These are phyloP conservation scores for Sporobolus alterniflorus DNA, from an alignment of 202 grass and related monocot species.

Conservation along the genomic window DNA sequence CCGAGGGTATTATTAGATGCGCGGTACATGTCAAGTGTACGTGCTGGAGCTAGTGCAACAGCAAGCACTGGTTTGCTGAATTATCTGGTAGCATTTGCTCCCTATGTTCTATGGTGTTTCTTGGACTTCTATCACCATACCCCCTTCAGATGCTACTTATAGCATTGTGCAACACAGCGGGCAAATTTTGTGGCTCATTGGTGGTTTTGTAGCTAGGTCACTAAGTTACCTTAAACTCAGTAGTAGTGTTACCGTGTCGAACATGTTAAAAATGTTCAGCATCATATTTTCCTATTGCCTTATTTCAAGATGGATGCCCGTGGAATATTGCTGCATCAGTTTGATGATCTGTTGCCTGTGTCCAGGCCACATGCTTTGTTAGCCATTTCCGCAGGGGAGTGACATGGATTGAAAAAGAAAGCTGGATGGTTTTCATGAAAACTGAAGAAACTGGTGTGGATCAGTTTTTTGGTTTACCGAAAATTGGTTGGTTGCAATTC, in stretches of 20 bases:
- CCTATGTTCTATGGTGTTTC: not conserved
- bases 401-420: too few species aligned
- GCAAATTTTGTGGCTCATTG: conserved; percentile 53
- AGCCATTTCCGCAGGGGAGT: too few species aligned
- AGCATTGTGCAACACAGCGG: conserved; percentile 30
- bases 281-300: not conserved
- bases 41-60: conserved; percentile 3
- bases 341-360: too few species aligned
- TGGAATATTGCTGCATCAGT: not conserved
- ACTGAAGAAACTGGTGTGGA: too few species aligned
- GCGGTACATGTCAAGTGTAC: not conserved
- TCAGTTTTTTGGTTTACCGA: too few species aligned
- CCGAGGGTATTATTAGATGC: conserved; percentile 30
- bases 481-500: too few species aligned
- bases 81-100: conserved; percentile 26
- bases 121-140: conserved; percentile 6
- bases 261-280: not conserved
- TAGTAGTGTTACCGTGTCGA: not conserved
- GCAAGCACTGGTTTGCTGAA: conserved; percentile 12
- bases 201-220: conserved; percentile 59
- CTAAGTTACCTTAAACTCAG: not conserved
- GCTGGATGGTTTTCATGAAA: too few species aligned
- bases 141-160: conserved; percentile 6
- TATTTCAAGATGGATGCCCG: not conserved
- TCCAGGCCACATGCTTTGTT: too few species aligned